Conservation (phyloP, 257 asterid species). For the Gardenia jasminoides region DNA sequence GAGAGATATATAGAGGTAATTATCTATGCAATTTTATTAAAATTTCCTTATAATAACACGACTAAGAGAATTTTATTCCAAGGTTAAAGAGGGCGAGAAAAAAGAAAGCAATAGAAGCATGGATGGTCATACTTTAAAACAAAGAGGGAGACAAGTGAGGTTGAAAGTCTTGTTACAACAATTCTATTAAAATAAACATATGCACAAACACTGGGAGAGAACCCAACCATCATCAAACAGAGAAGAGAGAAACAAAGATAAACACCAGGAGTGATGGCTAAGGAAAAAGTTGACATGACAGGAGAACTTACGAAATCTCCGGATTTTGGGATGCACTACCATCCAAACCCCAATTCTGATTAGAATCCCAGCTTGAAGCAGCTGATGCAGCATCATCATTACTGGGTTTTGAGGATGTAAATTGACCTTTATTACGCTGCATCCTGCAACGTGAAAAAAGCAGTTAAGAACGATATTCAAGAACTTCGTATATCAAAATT, state of each 20-base stretch:
- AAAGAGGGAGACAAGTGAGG: neutral
- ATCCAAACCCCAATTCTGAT: slow-evolving; percentile 54
- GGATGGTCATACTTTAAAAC: neutral
- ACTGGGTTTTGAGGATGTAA: slow-evolving; percentile 58
- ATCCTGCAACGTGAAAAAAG: slow-evolving; percentile 37
- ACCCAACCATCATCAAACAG: neutral
- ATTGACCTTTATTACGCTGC: slow-evolving; percentile 82
- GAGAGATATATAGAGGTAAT: neutral
- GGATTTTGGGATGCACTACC: slow-evolving; percentile 45
- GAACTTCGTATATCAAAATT: neutral
- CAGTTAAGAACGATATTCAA: slow-evolving; percentile 10
- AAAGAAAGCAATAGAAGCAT: neutral
- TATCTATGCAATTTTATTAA: neutral
- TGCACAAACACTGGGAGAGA: neutral
- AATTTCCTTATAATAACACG: neutral
- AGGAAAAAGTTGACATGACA: neutral
- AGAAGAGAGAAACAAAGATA: neutral
- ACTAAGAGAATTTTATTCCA: neutral
- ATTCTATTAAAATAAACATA: neutral
- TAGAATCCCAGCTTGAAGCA: slow-evolving; percentile 63
- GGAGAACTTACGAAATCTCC: slow-evolving; percentile 52
- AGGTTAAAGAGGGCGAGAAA: neutral
- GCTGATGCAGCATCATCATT: slow-evolving; percentile 65
- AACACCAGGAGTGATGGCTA: neutral
- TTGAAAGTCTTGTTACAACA: neutral